Conservation (phyloP, 805 yeast genomes). For the Metschnikowia reukaufii region DNA sequence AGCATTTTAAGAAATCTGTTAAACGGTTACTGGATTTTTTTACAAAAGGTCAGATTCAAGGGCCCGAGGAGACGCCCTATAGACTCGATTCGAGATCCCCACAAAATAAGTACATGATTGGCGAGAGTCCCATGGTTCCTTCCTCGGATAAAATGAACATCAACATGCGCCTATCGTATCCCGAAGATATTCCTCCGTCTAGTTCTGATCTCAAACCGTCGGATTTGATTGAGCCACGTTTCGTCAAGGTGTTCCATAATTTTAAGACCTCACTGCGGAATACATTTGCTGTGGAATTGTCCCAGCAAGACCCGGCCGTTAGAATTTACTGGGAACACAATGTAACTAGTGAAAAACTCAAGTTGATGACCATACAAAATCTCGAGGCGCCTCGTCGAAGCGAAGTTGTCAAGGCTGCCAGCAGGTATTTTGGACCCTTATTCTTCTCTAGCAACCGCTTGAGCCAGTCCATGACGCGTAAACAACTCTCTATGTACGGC, state of each 20-base stretch:
- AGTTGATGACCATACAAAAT: conserved; percentile 15
- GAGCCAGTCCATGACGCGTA: conserved; percentile 8
- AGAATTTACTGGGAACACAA: conserved; percentile 18
- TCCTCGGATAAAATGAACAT: conserved; percentile 16
- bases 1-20: not conserved
- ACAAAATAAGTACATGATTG: conserved; percentile 9
- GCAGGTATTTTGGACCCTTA: conserved; percentile 11
- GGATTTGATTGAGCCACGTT: conserved; percentile 9
- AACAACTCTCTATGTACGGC: conserved; percentile 17
- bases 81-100: not conserved
- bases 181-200: not conserved
- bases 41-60: not conserved
- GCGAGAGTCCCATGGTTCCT: conserved; percentile 17
- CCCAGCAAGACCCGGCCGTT: conserved; percentile 23
- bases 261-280: conserved; percentile 15
- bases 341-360: conserved; percentile 11
- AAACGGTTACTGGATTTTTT: not conserved
- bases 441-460: conserved; percentile 10
- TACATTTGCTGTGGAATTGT: conserved; percentile 16
- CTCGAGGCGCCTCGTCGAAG: not conserved
- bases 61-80: too few species aligned
- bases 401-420: conserved; percentile 13
- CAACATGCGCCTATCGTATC: conserved; percentile 15
- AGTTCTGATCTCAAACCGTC: not conserved
- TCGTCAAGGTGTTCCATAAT: conserved; percentile 2